Conservation (phyloP, 306 rosid species). For the Lathyrus tuberosus region DNA sequence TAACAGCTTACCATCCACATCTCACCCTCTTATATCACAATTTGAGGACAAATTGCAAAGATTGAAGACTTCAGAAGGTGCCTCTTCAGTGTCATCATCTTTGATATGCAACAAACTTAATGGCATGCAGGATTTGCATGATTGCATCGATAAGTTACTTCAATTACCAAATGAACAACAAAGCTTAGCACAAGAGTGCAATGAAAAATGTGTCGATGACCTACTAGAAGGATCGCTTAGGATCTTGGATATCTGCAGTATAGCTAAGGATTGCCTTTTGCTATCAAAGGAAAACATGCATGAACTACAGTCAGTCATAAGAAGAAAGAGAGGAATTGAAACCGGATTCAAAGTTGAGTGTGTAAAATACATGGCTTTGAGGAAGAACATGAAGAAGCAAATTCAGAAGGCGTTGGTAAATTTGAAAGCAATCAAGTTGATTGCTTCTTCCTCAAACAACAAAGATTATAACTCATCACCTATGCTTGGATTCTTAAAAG, state of each 20-base stretch:
- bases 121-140: conserved; percentile 45
- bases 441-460: conserved; percentile 21
- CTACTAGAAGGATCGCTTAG: conserved; percentile 41
- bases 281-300: conserved; percentile 42
- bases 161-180: conserved; percentile 37
- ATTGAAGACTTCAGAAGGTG: conserved; percentile 39
- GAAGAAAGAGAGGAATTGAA: conserved; percentile 34
- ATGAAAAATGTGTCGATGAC: conserved; percentile 23
- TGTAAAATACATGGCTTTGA: conserved; percentile 34
- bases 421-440: conserved; percentile 34
- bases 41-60: conserved; percentile 39
- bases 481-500: conserved; percentile 31
- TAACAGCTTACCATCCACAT: conserved; percentile 42
- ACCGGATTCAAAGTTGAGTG: conserved; percentile 19
- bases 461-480: background rate
- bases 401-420: conserved; percentile 33
- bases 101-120: conserved; percentile 29
- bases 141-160: conserved; percentile 38
- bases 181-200: conserved; percentile 35
- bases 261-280: conserved; percentile 30
- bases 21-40: conserved; percentile 44
- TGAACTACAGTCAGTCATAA: conserved; percentile 40
- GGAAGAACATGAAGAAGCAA: conserved; percentile 38
- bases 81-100: conserved; percentile 15
- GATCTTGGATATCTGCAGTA: conserved; percentile 36